Conservation (phyloP, 108 stramenopile species). For the Cyclotella cryptica region DNA sequence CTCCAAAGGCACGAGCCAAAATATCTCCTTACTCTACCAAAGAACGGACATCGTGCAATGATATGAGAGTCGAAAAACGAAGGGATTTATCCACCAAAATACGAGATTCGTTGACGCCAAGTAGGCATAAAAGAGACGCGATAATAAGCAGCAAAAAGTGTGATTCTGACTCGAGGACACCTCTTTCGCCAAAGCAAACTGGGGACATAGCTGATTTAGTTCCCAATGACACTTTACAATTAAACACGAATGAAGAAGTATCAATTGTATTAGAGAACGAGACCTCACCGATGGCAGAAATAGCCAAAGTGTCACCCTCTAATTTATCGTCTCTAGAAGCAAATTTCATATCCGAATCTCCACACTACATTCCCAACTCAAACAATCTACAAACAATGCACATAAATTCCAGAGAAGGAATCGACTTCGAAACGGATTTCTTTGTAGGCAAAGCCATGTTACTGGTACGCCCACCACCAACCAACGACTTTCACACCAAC, state of each 20-base stretch:
- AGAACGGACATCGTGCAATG: too few species aligned
- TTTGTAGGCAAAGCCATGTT: conserved; percentile 64
- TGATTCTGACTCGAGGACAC: too few species aligned
- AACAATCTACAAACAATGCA: neutral
- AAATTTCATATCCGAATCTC: neutral
- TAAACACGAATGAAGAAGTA: neutral
- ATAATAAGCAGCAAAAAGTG: too few species aligned
- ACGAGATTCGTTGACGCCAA: too few species aligned
- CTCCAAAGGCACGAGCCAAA: too few species aligned
- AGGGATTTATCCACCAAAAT: too few species aligned
- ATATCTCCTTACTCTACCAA: too few species aligned
- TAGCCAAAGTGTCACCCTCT: neutral
- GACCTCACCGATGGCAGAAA: neutral
- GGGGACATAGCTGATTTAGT: too few species aligned
- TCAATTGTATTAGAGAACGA: neutral
- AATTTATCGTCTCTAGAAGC: neutral
- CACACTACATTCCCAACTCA: neutral
- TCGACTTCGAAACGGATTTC: conserved; percentile 62
- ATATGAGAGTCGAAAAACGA: too few species aligned
- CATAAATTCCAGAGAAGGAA: conserved; percentile 45
- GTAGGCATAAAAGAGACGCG: too few species aligned
- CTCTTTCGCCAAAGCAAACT: too few species aligned
- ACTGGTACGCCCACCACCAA: conserved; percentile 50
- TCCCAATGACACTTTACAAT: too few species aligned
- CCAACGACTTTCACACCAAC: conserved; percentile 64